Evolutionary conservation across 257 asterid genomes (phyloP), one percentile per base, ranked within the genome.

Genomic region (Pogostemon cablin): DNA sequence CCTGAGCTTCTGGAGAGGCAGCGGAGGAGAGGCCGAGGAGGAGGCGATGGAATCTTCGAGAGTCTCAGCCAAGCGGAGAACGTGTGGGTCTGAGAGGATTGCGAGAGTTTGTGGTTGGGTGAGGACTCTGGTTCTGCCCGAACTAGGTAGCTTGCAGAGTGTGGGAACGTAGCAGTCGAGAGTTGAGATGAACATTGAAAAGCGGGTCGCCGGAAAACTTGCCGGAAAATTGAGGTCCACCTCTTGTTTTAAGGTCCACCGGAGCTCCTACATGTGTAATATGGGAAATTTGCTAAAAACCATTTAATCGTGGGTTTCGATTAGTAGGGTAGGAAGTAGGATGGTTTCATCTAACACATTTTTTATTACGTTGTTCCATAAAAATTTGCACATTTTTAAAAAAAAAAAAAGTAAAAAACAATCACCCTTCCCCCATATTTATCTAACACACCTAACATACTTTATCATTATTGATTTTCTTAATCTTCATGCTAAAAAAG

Each of bases 21-120:
- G 82, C 20, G 88, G 74, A 38, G 90, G 74, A 32, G 91, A 35
- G 20, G 88, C 58, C 15, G 84, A 70, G 64, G 89, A 73, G 48
- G 83, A 64, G 41, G 89, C 43, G 54, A 83, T 64, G 9, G 95
- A 86, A 72, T 91, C 99, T 70, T 93, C 98, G 50, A 93, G 90
- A 2, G 91, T 84, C 73, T 91, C 98, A 17, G 99, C 99, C n/a
- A 93, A 76, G 34, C 87, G 90, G 63, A 93, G 90, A 9, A 93
- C 96, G 72, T 77, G 79, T 2, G 97, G 97, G 85, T 93, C 98
- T 2, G 97, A 93, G 65, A 93, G 82, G 75, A 75, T 73, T 74
- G 91, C 83, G 68, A 77, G 69, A 35, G 78, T 70, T 40, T 69
- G 64, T 42, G 75, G 71, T 7, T 68, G 82, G 61, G 78, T 69